Percentiles rank a stretch among this genome's conserved stretches.
phyloP scores from a whole-genome alignment of 1,139 yeast genomes.

The Pichia sp. region DNA sequence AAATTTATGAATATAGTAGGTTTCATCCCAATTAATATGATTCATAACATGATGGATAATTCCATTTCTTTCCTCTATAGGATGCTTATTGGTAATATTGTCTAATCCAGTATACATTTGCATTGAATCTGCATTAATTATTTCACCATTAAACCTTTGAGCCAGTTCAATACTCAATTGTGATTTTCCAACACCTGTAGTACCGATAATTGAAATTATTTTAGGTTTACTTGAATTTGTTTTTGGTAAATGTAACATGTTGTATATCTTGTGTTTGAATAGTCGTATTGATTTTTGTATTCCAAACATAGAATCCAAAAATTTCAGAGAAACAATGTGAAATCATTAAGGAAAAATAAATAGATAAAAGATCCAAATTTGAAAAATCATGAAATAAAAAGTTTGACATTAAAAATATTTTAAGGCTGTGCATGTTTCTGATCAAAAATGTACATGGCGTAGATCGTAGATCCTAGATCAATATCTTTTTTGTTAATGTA shows the following conservation, averaged over 20 bases:
- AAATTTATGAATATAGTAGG: conserved; percentile 79
- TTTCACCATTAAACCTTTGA: conserved; percentile 70
- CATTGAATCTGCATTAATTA: conserved; percentile 96
- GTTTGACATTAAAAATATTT: no score
- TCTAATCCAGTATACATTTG: conserved; percentile 76
- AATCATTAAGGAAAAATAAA: no score
- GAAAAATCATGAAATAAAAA: no score
- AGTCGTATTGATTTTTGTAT: background rate
- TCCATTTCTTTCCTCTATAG: conserved; percentile 65
- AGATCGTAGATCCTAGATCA: no score
- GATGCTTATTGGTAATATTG: conserved; percentile 88
- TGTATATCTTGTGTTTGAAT: background rate
- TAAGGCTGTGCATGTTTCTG: no score
- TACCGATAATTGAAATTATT: conserved; percentile 48
- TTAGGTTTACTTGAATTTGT: background rate
- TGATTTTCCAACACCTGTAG: conserved; percentile 98
- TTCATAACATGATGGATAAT: conserved; percentile 83
- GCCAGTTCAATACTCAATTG: conserved; percentile 82
- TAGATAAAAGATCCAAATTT: no score
- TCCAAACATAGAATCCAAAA: conserved; percentile 20
- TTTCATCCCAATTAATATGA: conserved; percentile 73
- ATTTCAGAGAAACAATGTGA: no score
- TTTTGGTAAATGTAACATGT: background rate
- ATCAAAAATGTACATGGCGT: no score
- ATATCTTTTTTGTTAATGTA: no score